Conservation (phyloP, 306 rosid genomes). For the Canavalia ensiformis region DNA sequence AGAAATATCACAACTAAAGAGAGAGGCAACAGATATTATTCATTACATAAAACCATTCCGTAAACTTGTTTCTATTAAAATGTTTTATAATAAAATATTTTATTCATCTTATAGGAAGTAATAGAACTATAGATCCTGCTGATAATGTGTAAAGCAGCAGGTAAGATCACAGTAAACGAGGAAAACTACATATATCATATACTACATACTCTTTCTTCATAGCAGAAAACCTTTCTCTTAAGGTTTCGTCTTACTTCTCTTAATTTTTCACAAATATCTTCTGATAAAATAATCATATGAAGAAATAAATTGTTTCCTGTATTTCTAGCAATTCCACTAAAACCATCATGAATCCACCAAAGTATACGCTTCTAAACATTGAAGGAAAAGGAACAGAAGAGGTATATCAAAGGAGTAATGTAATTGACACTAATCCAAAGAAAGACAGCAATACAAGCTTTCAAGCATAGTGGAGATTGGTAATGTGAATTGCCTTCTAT, state of each 20-base stretch:
- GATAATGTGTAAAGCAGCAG: not conserved
- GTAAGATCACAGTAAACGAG: not conserved
- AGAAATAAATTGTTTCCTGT: not conserved
- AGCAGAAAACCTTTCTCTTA: not conserved
- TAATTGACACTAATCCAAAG: not conserved
- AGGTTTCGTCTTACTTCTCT: not conserved
- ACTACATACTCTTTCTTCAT: not conserved
- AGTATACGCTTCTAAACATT: not conserved
- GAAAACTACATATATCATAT: conserved; percentile 20
- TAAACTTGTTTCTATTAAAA: not conserved
- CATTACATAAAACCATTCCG: not conserved
- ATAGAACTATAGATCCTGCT: not conserved
- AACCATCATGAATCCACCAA: not conserved
- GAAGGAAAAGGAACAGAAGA: conserved; percentile 7
- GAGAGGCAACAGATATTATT: not conserved
- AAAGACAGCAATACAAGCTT: not conserved
- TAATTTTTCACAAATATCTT: not conserved
- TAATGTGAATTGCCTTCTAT: not conserved
- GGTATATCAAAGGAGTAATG: not conserved
- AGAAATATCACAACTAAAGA: not conserved
- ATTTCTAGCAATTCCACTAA: conserved; percentile 25
- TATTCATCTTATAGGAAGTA: not conserved
- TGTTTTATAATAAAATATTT: not conserved
- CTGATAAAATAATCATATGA: not conserved
- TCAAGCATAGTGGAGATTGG: not conserved